Base-by-base conservation (phyloP, 1,284 basidiomycete genomes). In the Sanghuangporus sanghuang region DNA sequence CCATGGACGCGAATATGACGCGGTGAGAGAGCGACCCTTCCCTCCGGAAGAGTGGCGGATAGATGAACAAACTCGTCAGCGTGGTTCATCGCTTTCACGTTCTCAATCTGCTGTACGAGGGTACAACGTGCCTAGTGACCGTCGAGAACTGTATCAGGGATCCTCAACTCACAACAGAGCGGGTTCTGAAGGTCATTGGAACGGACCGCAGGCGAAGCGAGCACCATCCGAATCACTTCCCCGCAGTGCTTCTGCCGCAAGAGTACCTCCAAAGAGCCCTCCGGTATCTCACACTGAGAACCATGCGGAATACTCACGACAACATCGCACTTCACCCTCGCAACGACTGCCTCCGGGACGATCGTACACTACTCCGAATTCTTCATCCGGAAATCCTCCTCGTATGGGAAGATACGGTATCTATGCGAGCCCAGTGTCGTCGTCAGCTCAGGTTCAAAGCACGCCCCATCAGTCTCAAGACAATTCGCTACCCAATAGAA, bases 11-110 rank as follows among this genome's bases (percentile, higher is more conserved):
- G 48, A 49, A 6, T 21, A 21, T 16, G 50, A 48, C 4, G 59
- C 42, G 59, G 53, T 63, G 54, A 59, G 63, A 54, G 36, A 61
- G 59, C 61, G 64, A 60, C 46, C 32, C 8, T 70, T 69, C 60
- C 70, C 71, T 49, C 70, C 72, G 16, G 52, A 66, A 18, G 67
- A 65, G 7, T 71, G 72, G 71, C 56, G 66, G 12, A 61, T 64
- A 23, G 66, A 56, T 54, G 65, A 58, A 32, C 57, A 48, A 1
- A 48, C 60, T 38, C 57, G 50, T 7, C 64, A 59, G 18, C 61
- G 61, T 36, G 63, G 62, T 14, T 59, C 65, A 6, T 61, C 53
- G 5, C 18, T 32, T 36, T 36, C 53, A 36, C 32, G 36, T 35
- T 18, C 53, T 3, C 53, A 8, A 12, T 54, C 53, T 5, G 36